Base-by-base conservation (phyloP, 352 stramenopile genomes). In the Pythium aquatile region DNA sequence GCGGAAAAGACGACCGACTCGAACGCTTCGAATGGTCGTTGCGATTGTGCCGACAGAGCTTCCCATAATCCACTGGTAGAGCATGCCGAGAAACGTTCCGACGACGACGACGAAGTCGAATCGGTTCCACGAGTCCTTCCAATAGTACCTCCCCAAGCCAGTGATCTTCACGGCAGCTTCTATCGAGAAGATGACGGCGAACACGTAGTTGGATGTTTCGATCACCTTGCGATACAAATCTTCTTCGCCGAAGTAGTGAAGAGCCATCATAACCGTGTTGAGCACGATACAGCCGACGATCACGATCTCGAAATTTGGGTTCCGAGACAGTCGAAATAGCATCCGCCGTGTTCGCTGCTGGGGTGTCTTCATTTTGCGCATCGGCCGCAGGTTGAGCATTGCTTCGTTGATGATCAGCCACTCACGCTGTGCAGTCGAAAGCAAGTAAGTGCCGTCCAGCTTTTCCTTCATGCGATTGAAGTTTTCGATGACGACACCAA, bases 401-500 rank as follows among this genome's bases (percentile, higher is more conserved):
- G 70, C 69, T 13, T 81, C 69, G 58, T 67, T 84, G 58, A 88
- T 88, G 54, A 85, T 78, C 37, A 91, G 72, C 85, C 83, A 94
- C 63, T 89, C 78, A 57, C 87, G 76, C 64, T 95, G 84, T 0
- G 81, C 74, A 5, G 70, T 77, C 9, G 88, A 94, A 58, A 97
- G 82, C 16, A 93, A 58, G 30, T 74, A 75, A 11, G 80, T 89
- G 6, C 79, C 77, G 48, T 85, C 77, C n/a, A 88, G 56, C 44
- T 81, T 85, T 29, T 85, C 75, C 42, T 88, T 88, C 79, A 88
- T 88, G 4, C 70, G 75, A 32, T 91, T 91, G 58, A 97, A 98
- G 56, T 96, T 96, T 61, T 97, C 90, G 39, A 97, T 93, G 57
- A 97, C 84, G 28, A 97, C 89, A 30, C 90, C 92, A 4, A 97